Base-by-base conservation (phyloP, 805 yeast genomes). In the Candida hispaniensis region DNA sequence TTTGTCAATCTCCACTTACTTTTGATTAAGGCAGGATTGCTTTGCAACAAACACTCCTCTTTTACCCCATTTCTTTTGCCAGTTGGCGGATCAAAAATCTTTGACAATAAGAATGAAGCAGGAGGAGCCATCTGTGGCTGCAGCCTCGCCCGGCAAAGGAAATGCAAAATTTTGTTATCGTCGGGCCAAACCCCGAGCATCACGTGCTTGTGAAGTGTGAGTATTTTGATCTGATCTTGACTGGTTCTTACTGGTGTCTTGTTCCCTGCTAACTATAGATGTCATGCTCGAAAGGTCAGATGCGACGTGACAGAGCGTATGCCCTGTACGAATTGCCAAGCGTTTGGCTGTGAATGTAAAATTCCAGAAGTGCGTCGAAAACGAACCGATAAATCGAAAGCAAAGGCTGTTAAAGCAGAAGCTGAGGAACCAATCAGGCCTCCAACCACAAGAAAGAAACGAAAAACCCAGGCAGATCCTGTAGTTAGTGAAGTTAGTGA, bases 241-340 rank as follows among this genome's bases (percentile, higher is more conserved):
- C n/a, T n/a, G n/a, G n/a, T n/a, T n/a, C n/a, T n/a, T n/a, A n/a
- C n/a, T n/a, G n/a, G n/a, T n/a, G n/a, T 8, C 22, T 5, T 9
- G 7, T 19, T n/a, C 28, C 18, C 14, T 13, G 13, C 17, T 22
- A 11, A 18, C 14, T 38, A 11, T 22, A 45, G 47, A 58, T 80
- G 91, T 49, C 73, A 82, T 38, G 67, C 76, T 6, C 61, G 91
- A 20, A 79, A 79, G 47, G 91, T 79, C n/a, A 67, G 85, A 20
- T 79, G 93, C 56, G 61, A 58, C 39, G 61, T 58, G 39, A 77
- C 63, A 9, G 52, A 54, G 19, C 67, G 60, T 38, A 61, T 63
- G 48, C 79, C 79, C 0, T 73, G 80, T 47, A 68, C 85, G 36
- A 32, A 32, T 23, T 32, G 36, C 14, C 36, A 32, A 13, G 36